phyloP scores from a whole-genome alignment of 169 alveolate genomes.

The Cyclospora cayetanensis region DNA sequence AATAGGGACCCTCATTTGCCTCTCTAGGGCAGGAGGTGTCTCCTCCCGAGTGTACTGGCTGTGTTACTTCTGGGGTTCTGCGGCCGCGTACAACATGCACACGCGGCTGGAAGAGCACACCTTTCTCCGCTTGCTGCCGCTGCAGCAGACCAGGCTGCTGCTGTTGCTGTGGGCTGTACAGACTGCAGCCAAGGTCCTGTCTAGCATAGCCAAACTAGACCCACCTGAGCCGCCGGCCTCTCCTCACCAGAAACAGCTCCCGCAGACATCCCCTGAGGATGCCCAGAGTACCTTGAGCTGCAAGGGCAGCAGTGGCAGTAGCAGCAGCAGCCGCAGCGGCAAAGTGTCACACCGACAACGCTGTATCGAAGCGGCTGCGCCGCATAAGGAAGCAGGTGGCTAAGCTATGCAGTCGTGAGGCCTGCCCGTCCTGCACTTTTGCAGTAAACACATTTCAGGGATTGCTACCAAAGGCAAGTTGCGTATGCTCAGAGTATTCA shows the following conservation, averaged over 20 bases:
- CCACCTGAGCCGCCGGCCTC: neutral
- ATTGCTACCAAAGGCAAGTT: too few relatives aligned
- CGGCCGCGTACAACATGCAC: neutral
- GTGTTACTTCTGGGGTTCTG: neutral
- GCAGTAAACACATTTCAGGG: too few relatives aligned
- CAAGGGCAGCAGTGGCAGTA: neutral
- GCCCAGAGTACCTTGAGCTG: neutral
- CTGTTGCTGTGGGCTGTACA: constrained; percentile 22
- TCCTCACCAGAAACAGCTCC: neutral
- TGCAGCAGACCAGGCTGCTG: constrained; percentile 9
- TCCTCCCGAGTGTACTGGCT: neutral
- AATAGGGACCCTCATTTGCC: neutral
- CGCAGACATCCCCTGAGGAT: too few relatives aligned
- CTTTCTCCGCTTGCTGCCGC: constrained; percentile 6
- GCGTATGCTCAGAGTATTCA: too few relatives aligned
- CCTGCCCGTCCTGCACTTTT: too few relatives aligned
- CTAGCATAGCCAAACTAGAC: neutral
- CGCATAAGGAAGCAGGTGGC: too few relatives aligned
- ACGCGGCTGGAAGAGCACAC: neutral
- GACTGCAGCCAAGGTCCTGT: neutral
- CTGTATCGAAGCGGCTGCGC: too few relatives aligned
- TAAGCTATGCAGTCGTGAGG: too few relatives aligned
- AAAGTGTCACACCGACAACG: neutral
- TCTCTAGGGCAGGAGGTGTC: neutral
- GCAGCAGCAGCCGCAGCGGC: neutral